phyloP scores from a whole-genome alignment of 257 asterid genomes.

The Nemophila menziesii region DNA sequence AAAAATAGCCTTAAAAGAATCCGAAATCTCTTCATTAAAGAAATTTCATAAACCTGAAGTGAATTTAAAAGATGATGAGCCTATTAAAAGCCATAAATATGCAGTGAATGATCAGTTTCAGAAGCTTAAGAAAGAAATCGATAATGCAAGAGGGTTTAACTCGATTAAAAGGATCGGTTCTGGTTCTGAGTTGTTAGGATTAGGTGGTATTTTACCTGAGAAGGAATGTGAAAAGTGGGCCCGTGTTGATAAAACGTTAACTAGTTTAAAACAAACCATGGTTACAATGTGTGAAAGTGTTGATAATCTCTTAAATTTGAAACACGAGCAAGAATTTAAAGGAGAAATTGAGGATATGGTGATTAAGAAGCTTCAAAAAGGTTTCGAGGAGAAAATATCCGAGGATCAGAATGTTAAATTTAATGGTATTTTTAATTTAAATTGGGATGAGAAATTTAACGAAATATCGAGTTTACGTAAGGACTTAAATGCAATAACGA shows the following conservation, averaged over 20 bases:
- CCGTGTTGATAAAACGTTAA: conserved; percentile 27
- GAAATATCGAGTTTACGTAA: conserved; percentile 38
- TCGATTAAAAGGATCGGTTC: conserved; percentile 35
- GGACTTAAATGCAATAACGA: conserved; percentile 48
- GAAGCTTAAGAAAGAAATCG: conserved; percentile 40
- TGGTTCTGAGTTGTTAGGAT: conserved; percentile 43
- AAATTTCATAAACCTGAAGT: conserved; percentile 13
- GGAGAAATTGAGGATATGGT: conserved; percentile 45
- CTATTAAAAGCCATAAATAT: conserved; percentile 25
- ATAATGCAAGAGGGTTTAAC: conserved; percentile 24
- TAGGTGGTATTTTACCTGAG: conserved; percentile 42
- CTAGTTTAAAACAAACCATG: conserved; percentile 30
- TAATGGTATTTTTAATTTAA: conserved; percentile 20
- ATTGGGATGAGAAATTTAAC: conserved; percentile 50
- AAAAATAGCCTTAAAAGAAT: conserved; percentile 46
- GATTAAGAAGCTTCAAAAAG: conserved; percentile 30
- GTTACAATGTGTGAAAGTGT: conserved; percentile 27
- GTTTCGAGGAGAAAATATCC: conserved; percentile 29
- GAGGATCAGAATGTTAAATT: conserved; percentile 30
- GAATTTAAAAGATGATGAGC: conserved; percentile 23
- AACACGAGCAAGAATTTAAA: conserved; percentile 24
- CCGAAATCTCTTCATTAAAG: conserved; percentile 43
- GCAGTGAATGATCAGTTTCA: conserved; percentile 34
- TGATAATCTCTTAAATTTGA: conserved; percentile 25
- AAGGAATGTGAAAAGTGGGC: conserved; percentile 35